phyloP scores from a whole-genome alignment of 805 yeast species.

The Pichia phayaonensis region DNA sequence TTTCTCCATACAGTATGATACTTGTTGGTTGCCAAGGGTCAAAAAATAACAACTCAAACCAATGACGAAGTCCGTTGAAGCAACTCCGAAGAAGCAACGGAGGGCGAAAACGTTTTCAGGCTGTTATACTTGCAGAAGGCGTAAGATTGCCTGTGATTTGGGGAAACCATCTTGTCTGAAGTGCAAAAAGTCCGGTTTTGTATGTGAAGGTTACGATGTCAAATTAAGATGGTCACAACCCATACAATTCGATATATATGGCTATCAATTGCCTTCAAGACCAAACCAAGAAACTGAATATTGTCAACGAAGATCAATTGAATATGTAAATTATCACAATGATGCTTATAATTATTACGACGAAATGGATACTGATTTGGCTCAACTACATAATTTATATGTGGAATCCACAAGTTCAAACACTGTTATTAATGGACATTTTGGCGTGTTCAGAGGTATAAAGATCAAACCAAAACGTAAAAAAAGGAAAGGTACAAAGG shows the following conservation, averaged over 20 bases:
- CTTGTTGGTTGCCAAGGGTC: too few relatives aligned
- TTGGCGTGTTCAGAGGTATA: conserved; percentile 66
- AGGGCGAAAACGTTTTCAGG: conserved; percentile 76
- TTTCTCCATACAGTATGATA: background rate
- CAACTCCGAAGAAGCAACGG: conserved; percentile 13
- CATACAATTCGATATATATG: conserved; percentile 40
- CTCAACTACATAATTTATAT: conserved; percentile 42
- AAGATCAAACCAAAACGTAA: conserved; percentile 13
- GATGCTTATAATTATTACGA: conserved; percentile 62
- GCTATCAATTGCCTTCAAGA: conserved; percentile 30
- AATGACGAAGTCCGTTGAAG: background rate
- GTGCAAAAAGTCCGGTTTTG: conserved; percentile 58
- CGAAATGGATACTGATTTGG: conserved; percentile 70
- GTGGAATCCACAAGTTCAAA: conserved; percentile 31
- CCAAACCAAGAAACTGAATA: conserved; percentile 37
- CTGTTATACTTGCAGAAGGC: conserved; percentile 76
- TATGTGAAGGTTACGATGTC: conserved; percentile 79
- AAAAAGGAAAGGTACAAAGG: conserved; percentile 11
- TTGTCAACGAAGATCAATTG: conserved; percentile 64
- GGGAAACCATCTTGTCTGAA: conserved; percentile 62
- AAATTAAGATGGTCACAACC: conserved; percentile 74
- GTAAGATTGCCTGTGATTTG: conserved; percentile 78
- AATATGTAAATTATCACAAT: conserved; percentile 62
- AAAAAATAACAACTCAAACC: too few relatives aligned
- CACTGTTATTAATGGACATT: conserved; percentile 51